These are phyloP conservation scores for Mycena kentingensis DNA, from an alignment of 768 basidiomycete species.

Conservation along the genomic window DNA sequence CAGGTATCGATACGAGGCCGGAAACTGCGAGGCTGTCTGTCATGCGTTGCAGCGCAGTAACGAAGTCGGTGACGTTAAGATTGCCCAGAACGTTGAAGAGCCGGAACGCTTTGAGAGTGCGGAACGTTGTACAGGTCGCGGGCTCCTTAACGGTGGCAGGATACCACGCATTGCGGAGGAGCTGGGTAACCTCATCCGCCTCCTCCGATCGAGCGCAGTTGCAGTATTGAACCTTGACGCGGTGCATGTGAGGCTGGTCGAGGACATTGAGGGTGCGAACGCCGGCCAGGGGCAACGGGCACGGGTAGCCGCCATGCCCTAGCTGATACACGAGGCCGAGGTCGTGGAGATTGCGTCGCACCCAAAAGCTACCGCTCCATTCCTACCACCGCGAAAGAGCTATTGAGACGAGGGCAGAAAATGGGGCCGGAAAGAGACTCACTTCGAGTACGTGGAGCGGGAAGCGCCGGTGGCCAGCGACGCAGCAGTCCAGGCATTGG, in stretches of 20 bases:
- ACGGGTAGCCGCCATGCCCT: neutral
- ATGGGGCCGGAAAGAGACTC: neutral
- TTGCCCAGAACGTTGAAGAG: too few relatives aligned
- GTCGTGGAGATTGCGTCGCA: neutral
- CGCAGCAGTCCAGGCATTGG: constrained; percentile 4
- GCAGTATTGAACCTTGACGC: neutral
- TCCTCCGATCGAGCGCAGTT: neutral
- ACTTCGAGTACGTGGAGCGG: too few relatives aligned
- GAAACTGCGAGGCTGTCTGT: too few relatives aligned
- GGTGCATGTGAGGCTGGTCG: too few relatives aligned
- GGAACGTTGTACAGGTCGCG: too few relatives aligned
- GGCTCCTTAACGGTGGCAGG: neutral
- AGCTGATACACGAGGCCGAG: constrained; percentile 1
- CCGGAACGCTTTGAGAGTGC: too few relatives aligned
- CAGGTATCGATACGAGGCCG: too few relatives aligned
- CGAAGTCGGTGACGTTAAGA: too few relatives aligned
- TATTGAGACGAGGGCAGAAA: neutral
- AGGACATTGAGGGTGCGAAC: neutral
- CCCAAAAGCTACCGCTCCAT: neutral
- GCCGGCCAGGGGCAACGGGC: neutral
- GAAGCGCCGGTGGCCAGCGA: neutral
- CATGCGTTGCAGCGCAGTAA: too few relatives aligned
- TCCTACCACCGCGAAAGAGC: neutral
- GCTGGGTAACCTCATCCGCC: neutral
- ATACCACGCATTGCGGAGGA: constrained; percentile 1